Conservation (phyloP, 2,329 filamentous ascomycete species). For the Sarocladium strictum region DNA sequence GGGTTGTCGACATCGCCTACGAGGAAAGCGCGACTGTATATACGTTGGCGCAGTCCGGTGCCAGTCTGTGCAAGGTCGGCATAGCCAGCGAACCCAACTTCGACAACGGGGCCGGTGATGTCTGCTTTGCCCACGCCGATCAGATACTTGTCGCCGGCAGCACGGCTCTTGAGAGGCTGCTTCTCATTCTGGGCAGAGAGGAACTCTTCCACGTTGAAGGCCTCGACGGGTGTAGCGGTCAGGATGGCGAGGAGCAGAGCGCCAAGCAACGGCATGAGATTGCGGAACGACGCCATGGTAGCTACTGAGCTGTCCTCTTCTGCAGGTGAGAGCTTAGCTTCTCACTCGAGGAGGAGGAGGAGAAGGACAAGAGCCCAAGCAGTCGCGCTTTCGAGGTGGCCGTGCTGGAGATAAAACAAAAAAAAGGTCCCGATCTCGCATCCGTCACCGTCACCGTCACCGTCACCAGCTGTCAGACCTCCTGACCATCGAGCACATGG, state of each 20-base stretch:
- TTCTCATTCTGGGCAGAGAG: background rate
- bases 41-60: conserved; percentile 75
- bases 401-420: background rate
- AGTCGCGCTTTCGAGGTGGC: too few species aligned
- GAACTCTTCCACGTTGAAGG: background rate
- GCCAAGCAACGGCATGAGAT: background rate
- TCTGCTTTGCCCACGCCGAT: conserved; percentile 53
- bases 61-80: conserved; percentile 79
- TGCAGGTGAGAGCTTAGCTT: too few species aligned
- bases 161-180: background rate
- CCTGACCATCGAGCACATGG: background rate
- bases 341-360: too few species aligned
- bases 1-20: conserved; percentile 62
- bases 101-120: conserved; percentile 71
- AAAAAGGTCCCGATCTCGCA: background rate
- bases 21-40: conserved; percentile 88
- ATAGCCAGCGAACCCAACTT: conserved; percentile 89
- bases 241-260: background rate
- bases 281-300: conserved; percentile 3
- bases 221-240: background rate
- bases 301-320: background rate
- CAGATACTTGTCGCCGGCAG: conserved; percentile 34
- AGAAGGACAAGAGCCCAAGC: too few species aligned
- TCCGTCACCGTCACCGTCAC: too few species aligned
- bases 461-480: background rate